Conservation (phyloP, 495 filamentous ascomycete species). For the Hypoxylon crocopeplum region DNA sequence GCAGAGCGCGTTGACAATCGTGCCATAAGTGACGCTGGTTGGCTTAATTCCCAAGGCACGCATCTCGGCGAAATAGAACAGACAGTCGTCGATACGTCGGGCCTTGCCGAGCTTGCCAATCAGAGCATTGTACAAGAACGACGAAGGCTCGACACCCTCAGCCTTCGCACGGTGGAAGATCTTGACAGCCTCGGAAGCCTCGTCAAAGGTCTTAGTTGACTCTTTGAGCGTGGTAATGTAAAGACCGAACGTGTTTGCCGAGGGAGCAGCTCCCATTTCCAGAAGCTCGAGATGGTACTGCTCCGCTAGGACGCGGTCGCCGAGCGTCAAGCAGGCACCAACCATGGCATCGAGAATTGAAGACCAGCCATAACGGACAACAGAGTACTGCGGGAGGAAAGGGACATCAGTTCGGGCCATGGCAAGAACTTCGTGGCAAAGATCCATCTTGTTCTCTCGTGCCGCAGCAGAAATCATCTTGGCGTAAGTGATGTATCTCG, state of each 20-base stretch:
- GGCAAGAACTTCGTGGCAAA: conserved; percentile 83
- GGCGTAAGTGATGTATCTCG: conserved; percentile 93
- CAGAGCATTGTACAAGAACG: conserved; percentile 97
- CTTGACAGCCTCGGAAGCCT: conserved; percentile 94
- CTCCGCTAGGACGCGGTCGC: conserved; percentile 77
- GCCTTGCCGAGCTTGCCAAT: conserved; percentile 99
- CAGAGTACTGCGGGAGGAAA: conserved; percentile 75
- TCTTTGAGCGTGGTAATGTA: conserved; percentile 99
- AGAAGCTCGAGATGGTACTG: conserved; percentile 90
- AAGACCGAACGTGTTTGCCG: conserved; percentile 95
- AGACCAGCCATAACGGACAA: conserved; percentile 92
- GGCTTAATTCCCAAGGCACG: conserved; percentile 89
- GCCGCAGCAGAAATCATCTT: conserved; percentile 92
- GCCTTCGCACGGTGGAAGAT: conserved; percentile 92
- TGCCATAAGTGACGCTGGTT: conserved; percentile 97
- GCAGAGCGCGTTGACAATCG: conserved; percentile 95
- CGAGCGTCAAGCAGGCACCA: conserved; percentile 84
- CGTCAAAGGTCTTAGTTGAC: conserved; percentile 95
- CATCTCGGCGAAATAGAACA: conserved; percentile 98
- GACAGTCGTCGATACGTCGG: conserved; percentile 94
- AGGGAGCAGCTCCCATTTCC: conserved; percentile 85
- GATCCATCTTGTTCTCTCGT: conserved; percentile 75
- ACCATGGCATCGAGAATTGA: conserved; percentile 96
- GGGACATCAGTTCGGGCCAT: conserved; percentile 91
- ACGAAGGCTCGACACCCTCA: conserved; percentile 94